Conservation (phyloP, 2,329 filamentous ascomycete species). For the Chaetomium olivaceum region DNA sequence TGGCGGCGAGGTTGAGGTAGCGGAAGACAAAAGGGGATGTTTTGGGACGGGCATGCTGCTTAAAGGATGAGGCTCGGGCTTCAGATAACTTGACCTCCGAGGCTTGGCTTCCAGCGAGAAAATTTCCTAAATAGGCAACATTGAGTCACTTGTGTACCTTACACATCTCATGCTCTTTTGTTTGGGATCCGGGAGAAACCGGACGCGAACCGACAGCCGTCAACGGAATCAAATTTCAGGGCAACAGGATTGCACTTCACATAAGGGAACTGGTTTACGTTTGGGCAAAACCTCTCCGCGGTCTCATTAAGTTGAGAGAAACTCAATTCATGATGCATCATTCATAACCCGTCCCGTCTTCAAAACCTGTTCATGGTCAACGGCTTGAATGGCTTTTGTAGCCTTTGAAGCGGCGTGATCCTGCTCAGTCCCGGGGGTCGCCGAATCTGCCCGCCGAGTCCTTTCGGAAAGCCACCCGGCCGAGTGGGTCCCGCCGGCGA, state of each 20-base stretch:
- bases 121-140: not conserved
- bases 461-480: conserved; percentile 42
- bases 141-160: not conserved
- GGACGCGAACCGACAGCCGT: not conserved
- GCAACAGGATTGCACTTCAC: not conserved
- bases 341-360: not conserved
- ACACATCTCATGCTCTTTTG: not conserved
- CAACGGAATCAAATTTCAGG: not conserved
- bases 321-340: not conserved
- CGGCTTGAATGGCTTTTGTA: conserved; percentile 59
- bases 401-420: conserved; percentile 51
- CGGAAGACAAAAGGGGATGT: not conserved
- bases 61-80: not conserved
- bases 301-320: not conserved
- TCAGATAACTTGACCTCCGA: not conserved
- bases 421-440: conserved; percentile 47
- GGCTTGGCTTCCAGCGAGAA: not conserved
- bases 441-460: conserved; percentile 41
- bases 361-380: conserved; percentile 51
- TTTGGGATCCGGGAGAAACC: conserved; percentile 2
- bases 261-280: not conserved
- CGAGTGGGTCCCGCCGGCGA: conserved; percentile 40
- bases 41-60: not conserved
- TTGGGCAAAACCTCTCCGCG: not conserved
- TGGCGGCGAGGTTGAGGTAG: not conserved